Percentiles rank a stretch among this genome's conserved stretches.
Evolutionary conservation across 2,329 filamentous ascomycete genomes (phyloP).

Genomic region (Penicillium psychrosexuale): DNA sequence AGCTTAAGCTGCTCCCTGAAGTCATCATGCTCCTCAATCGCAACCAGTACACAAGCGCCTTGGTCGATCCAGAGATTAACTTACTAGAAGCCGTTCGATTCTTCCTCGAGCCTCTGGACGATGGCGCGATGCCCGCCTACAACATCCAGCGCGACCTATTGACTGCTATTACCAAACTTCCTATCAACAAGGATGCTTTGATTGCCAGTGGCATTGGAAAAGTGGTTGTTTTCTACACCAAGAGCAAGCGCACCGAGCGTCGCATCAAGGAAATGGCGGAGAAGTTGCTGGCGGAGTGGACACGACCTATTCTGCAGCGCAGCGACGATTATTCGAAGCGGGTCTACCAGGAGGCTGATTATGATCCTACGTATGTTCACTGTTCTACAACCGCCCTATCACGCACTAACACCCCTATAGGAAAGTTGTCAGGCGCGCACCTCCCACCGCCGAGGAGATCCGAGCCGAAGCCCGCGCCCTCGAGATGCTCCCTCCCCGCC

Average conservation of each 20-base stretch:
- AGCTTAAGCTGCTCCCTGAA: constrained; percentile 88
- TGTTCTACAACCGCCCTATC: constrained; percentile 4
- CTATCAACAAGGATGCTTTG: constrained; percentile 86
- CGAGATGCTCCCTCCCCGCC: constrained; percentile 52
- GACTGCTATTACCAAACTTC: constrained; percentile 71
- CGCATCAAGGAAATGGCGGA: constrained; percentile 92
- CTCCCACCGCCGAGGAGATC: constrained; percentile 36
- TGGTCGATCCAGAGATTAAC: constrained; percentile 93
- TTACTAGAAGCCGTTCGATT: constrained; percentile 92
- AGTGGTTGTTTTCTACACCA: constrained; percentile 94
- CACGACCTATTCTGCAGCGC: constrained; percentile 85
- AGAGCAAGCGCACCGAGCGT: constrained; percentile 83
- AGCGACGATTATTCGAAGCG: constrained; percentile 94
- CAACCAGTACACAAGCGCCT: constrained; percentile 74
- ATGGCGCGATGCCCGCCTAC: constrained; percentile 91
- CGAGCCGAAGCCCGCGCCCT: constrained; percentile 52
- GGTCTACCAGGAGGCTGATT: constrained; percentile 56
- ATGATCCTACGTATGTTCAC: constrained; percentile 53
- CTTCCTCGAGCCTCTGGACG: constrained; percentile 92
- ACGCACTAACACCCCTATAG: constrained; percentile 25
- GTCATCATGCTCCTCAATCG: constrained; percentile 85
- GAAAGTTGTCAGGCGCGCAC: constrained; percentile 36
- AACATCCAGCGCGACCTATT: constrained; percentile 97
- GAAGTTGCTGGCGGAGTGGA: constrained; percentile 91
- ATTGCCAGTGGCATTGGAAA: constrained; percentile 93